Evolutionary conservation across 192 early-diverging fungal genomes (phyloP).

Genomic region (Ramicandelaber brevisporus): DNA sequence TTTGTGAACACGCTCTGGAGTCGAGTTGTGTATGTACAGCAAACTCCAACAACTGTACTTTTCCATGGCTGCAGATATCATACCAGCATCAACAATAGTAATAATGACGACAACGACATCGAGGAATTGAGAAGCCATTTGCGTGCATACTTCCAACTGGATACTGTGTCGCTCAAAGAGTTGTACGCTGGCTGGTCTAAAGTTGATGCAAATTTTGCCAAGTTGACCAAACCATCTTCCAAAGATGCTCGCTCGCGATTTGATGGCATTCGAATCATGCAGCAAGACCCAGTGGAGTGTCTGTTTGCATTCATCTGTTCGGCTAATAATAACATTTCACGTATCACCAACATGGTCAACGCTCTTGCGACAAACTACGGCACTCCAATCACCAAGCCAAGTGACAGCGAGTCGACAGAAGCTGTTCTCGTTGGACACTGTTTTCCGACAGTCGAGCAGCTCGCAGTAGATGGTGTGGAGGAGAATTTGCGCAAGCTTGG

Average conservation of each 20-base stretch:
- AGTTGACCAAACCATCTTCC: too few relatives aligned
- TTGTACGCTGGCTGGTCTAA: conserved; percentile 28
- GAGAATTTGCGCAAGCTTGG: conserved; percentile 38
- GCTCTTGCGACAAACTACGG: conserved; percentile 18
- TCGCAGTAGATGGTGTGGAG: conserved; percentile 34
- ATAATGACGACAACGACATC: conserved; percentile 5
- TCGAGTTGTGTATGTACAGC: conserved; percentile 28
- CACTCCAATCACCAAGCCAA: conserved; percentile 9
- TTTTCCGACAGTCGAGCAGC: conserved; percentile 33
- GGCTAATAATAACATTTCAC: conserved; percentile 77
- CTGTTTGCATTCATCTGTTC: conserved; percentile 81
- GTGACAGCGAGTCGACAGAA: conserved; percentile 15
- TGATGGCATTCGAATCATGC: conserved; percentile 44
- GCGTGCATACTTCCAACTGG: conserved; percentile 66
- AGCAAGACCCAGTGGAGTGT: conserved; percentile 72
- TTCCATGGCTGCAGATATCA: conserved; percentile 6
- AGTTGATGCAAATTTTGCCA: conserved; percentile 37
- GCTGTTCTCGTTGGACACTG: too few relatives aligned
- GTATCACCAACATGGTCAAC: conserved; percentile 63
- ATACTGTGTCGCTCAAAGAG: conserved; percentile 25
- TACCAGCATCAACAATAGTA: background rate
- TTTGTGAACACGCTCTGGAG: conserved; percentile 23
- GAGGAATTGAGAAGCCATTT: conserved; percentile 9
- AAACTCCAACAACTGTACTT: conserved; percentile 16
- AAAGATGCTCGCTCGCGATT: conserved; percentile 15